Evolutionary conservation across 176 grass and related monocot genomes (phyloP), one percentile per base, ranked within the genome.

Genomic region (Oryza meyeriana): DNA sequence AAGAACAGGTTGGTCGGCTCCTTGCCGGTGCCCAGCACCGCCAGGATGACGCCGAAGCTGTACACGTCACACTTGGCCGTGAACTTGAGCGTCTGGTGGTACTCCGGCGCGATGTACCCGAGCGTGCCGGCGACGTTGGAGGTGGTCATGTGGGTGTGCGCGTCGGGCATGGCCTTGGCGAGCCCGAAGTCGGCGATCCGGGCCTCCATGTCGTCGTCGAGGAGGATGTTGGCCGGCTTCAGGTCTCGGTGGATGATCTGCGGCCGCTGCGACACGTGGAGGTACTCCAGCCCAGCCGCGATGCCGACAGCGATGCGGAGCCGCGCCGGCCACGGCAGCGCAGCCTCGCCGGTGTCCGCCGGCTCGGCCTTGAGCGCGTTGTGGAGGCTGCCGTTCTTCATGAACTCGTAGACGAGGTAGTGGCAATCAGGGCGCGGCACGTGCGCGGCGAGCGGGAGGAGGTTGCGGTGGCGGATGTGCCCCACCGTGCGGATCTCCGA

Each of bases 71-170:
- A 93, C 79, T 91, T 98, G 22, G 87, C 76, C 4, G 96, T 93
- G 81, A 93, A 98, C 81, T 86, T 89, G 47, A 85, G 10, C 50
- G 93, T 93, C 81, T 88, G 89, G 82, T 93, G 42, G 82, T 93
- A 98, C 85, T 98, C 96, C 27, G 96, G 93, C 42, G 96, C 93
- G 74, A 98, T 98, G 88, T 98, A 98, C 0, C 96, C 96, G 13
- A 85, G 4, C 16, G 96, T 95, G 1, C 96, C 96, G 3, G 90
- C 96, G 0, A 98, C 25, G 45, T 93, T 81, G 18, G 89, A 91
- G 11, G 90, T 32, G 0, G 84, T 81, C 35, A 88, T 75, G 78
- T 90, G 92, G 61, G 82, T 89, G 59, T 88, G 59, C 30, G 38
- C 47, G 16, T 91, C 96, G 0, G 84, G 84, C 89, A 91, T 89